Percentiles rank a stretch among this genome's conserved stretches.
phyloP scores from a whole-genome alignment of 2,329 filamentous ascomycete species.

The Aspergillus calidoustus region DNA sequence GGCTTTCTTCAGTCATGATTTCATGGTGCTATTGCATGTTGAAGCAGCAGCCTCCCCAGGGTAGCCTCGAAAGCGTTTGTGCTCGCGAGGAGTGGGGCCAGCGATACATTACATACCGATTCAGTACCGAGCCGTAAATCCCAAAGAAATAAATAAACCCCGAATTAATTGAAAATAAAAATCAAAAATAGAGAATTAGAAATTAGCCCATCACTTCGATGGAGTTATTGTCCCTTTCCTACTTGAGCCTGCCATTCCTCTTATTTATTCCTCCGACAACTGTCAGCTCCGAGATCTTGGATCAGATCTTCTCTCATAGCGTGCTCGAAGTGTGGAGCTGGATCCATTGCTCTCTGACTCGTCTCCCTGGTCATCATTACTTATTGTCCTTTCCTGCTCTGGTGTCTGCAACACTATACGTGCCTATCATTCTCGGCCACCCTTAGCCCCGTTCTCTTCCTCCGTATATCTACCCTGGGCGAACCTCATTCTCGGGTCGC shows the following conservation, averaged over 20 bases:
- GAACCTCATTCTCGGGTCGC: constrained; percentile 16
- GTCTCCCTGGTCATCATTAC: constrained; percentile 40
- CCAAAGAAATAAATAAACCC: constrained; percentile 15
- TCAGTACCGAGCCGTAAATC: constrained; percentile 8
- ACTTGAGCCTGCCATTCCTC: constrained; percentile 13
- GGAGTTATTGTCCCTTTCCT: constrained; percentile 12
- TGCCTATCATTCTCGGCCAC: constrained; percentile 17
- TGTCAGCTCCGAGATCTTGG: constrained; percentile 48
- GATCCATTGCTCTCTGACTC: constrained; percentile 40
- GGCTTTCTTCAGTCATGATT: constrained; percentile 10
- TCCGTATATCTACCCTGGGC: constrained; percentile 27
- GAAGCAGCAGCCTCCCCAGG: background rate
- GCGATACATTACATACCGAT: constrained; percentile 17
- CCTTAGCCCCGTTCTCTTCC: constrained; percentile 17
- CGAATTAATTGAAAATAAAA: constrained; percentile 16
- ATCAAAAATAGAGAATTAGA: constrained; percentile 6
- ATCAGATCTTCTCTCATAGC: constrained; percentile 46
- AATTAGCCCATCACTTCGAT: constrained; percentile 9
- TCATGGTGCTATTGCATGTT: constrained; percentile 5
- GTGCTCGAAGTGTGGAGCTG: constrained; percentile 36
- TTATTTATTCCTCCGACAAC: constrained; percentile 33
- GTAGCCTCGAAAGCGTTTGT: background rate
- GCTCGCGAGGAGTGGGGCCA: background rate
- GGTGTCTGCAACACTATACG: constrained; percentile 13
- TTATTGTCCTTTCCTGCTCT: constrained; percentile 28